These are phyloP conservation scores for Thelonectria blattea DNA, from an alignment of 2,329 filamentous ascomycete genomes.

Conservation along the genomic window DNA sequence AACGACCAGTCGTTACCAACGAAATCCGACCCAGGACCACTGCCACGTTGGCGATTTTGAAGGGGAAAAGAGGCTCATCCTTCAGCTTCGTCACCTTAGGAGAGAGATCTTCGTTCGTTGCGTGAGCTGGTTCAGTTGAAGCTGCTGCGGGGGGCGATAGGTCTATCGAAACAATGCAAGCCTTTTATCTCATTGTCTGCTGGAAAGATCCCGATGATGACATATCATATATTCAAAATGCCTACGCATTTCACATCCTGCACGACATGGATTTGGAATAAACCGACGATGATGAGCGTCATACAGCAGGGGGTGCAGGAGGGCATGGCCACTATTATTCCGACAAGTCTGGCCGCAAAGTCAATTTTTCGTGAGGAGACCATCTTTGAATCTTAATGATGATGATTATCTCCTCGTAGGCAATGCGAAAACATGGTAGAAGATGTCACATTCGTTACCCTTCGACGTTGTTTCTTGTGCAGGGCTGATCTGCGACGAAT, in stretches of 20 bases:
- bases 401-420: conserved; percentile 14
- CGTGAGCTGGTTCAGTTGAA: too few relatives aligned
- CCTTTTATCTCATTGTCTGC: conserved; percentile 25
- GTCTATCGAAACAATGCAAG: conserved; percentile 27
- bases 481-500: conserved; percentile 17
- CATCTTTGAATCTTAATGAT: conserved; percentile 2
- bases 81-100: conserved; percentile 28
- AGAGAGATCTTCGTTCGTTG: neutral
- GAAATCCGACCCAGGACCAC: conserved; percentile 16
- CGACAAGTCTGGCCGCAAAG: conserved; percentile 27
- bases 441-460: conserved; percentile 15
- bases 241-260: conserved; percentile 25
- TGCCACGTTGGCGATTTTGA: conserved; percentile 20
- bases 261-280: conserved; percentile 24
- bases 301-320: conserved; percentile 7
- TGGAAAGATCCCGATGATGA: conserved; percentile 30
- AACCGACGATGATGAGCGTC: conserved; percentile 8
- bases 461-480: conserved; percentile 17
- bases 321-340: conserved; percentile 23
- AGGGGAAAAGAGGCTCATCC: conserved; percentile 22
- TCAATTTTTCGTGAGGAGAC: conserved; percentile 25
- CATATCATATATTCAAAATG: conserved; percentile 28
- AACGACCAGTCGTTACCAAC: conserved; percentile 5
- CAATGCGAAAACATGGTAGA: conserved; percentile 16
- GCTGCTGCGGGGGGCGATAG: conserved; percentile 22